Evolutionary conservation across 441 rosid genomes (phyloP).

Genomic region (Erodium chrysanthum): DNA sequence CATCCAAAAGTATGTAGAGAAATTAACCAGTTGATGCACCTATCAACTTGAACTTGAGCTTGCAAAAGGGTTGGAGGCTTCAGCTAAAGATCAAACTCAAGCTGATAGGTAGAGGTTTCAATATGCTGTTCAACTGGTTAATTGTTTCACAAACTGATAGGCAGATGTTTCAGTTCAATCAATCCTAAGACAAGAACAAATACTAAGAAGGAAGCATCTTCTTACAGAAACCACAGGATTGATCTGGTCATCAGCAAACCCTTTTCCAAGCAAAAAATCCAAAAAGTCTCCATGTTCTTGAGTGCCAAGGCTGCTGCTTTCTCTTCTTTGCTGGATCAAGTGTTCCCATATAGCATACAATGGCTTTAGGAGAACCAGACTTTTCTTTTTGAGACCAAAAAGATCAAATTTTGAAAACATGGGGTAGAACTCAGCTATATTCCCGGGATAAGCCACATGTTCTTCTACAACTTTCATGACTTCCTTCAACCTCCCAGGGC

Average conservation of each 20-base stretch:
- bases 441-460: not conserved
- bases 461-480: not conserved
- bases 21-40: no score
- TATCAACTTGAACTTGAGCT: no score
- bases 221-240: constrained; percentile 16
- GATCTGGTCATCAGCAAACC: constrained; percentile 27
- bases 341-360: not conserved
- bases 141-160: no score
- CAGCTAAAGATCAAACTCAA: no score
- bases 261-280: constrained; percentile 24
- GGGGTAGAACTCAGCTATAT: not conserved
- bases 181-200: not conserved
- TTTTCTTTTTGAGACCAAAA: not conserved
- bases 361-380: not conserved
- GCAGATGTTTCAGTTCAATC: no score
- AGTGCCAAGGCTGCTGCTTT: not conserved
- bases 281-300: constrained; percentile 21
- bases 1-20: no score
- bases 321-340: not conserved
- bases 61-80: no score
- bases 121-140: no score
- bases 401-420: not conserved
- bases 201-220: not conserved
- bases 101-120: no score
- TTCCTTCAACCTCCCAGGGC: not conserved